phyloP scores from a whole-genome alignment of 176 grass and related monocot genomes.

The Themeda triandra region DNA sequence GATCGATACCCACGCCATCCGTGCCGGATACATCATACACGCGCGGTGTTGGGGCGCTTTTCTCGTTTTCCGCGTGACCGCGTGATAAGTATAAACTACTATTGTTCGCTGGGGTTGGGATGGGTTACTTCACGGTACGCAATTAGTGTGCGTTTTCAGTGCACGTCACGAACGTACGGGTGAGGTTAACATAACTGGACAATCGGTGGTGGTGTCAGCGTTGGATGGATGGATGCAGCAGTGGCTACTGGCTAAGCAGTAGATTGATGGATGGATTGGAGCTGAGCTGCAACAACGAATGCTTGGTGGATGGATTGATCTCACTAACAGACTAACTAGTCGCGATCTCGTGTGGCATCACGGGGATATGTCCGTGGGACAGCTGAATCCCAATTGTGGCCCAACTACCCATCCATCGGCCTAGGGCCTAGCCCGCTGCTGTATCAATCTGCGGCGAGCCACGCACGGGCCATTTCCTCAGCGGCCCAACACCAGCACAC shows the following conservation, averaged over 20 bases:
- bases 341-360: slow-evolving; percentile 8
- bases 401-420: background rate
- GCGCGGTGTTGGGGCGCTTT: too few species aligned
- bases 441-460: background rate
- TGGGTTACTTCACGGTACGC: background rate
- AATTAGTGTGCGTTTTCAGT: too few species aligned
- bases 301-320: background rate
- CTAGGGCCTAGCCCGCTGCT: background rate
- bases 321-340: background rate
- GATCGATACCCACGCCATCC: too few species aligned
- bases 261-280: too few species aligned
- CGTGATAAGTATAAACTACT: background rate
- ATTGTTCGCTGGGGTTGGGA: background rate
- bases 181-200: too few species aligned
- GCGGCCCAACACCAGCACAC: slow-evolving; percentile 20
- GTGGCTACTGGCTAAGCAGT: too few species aligned
- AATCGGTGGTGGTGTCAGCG: too few species aligned
- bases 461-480: background rate
- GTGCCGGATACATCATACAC: too few species aligned
- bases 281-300: background rate
- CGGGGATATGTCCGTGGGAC: background rate
- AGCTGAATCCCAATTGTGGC: background rate
- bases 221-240: too few species aligned
- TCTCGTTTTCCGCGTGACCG: background rate
- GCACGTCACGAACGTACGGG: too few species aligned